Evolutionary conservation across 371 early-diverging fungal genomes (phyloP).

Genomic region (Mucor ambiguus): DNA sequence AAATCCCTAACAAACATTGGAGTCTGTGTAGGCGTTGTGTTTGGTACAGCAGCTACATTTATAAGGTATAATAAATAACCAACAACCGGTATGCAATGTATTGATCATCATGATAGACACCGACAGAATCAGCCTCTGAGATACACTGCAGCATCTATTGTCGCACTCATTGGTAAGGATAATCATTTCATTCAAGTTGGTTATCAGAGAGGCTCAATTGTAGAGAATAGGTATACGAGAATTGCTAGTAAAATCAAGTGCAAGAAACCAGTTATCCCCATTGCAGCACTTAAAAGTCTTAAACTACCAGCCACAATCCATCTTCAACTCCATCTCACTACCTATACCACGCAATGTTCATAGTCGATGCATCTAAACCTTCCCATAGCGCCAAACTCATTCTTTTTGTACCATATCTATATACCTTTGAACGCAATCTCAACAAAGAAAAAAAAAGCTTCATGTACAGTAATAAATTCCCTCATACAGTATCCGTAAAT

Average conservation of each 20-base stretch:
- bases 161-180: conserved; percentile 17
- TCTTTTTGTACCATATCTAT: neutral
- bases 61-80: conserved; percentile 3
- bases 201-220: neutral
- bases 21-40: conserved; percentile 24
- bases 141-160: conserved; percentile 10
- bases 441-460: neutral
- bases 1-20: conserved; percentile 3
- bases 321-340: conserved; percentile 14
- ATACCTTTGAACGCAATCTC: neutral
- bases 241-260: conserved; percentile 3
- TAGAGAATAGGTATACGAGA: conserved; percentile 7
- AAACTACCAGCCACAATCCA: conserved; percentile 23
- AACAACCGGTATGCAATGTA: neutral
- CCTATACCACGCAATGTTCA: conserved; percentile 16
- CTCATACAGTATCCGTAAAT: neutral
- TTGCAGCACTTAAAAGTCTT: conserved; percentile 22
- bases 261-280: neutral
- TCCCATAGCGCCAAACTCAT: too few relatives aligned
- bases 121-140: conserved; percentile 12
- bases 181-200: neutral
- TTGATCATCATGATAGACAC: conserved; percentile 14
- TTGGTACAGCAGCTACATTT: conserved; percentile 28
- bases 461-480: neutral
- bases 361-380: conserved; percentile 13